Base-by-base conservation (phyloP, 176 grass and related monocot genomes). In the Rhynchospora tenuis region DNA sequence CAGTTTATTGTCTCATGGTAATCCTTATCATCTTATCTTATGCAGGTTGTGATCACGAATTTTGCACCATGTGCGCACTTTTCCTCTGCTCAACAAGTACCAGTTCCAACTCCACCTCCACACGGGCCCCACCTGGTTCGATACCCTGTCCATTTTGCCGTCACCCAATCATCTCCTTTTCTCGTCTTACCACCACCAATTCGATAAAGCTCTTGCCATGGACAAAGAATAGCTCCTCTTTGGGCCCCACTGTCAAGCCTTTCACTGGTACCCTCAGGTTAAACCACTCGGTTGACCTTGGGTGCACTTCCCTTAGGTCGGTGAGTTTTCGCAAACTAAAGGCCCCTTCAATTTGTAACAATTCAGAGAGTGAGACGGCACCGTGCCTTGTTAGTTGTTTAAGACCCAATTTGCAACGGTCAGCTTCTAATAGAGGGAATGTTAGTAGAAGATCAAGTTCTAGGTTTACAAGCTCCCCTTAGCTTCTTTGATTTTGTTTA, bases 21-120 rank as follows among this genome's bases (percentile, higher is more conserved):
- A 78, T 59, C 72, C 47, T 80, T 80, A 44, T 7, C 24, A 47
- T 63, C 17, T 65, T 4, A 73, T 86, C 23, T 48, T 60, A 77
- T 82, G 27, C 44, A 99, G 97, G 91, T 77, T 99, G 97, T 84
- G 86, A 86, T 80, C 97, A 99, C 66, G 97, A 96, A 90, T 96
- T 96, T 62, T 99, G 97, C 91, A 96, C 91, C 77, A 91, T 85
- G 85, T 99, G 97, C 72, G 93, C 97, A 73, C 89, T 99, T 74
- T 93, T 96, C 84, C 79, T 99, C 78, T 99, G 93, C 59, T 92
- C 97, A 60, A 99, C 90, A 22, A 76, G 82, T 24, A 89, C 86
- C 64, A 91, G 86, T 81, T 52, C 43, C 3, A 42, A 58, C 13
- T 88, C 94, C 43, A 87, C 86, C 3, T 87, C 82, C 1, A 67